Evolutionary conservation across 805 yeast species (phyloP), one percentile per base, ranked within the genome.

Genomic region (Ogataea salicorniae): DNA sequence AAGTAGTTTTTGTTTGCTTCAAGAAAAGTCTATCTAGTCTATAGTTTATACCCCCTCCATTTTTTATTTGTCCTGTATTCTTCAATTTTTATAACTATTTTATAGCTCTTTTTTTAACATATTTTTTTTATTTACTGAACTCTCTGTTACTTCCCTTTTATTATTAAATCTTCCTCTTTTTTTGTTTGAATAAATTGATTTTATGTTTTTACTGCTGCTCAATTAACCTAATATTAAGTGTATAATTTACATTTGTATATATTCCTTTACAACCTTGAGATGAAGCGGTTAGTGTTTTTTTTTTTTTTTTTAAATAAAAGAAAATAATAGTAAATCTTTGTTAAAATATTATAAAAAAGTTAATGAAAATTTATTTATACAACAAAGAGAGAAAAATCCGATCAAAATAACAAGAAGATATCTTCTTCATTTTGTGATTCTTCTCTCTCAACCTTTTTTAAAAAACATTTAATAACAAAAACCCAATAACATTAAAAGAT

Each of bases 1-100:
- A 60, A 59, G 50, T 61, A 46, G 41, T 31, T 16, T 9, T 26
- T 26, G 8, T 9, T 11, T 26, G 31, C 11, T 26, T 26, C 4
- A 20, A 20, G 20, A 20, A 26, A 26, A 26, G 31, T 26, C 13
- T 26, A 26, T 20, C 20, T 20, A 11, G 13, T 8, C 11, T 26
- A 9, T 26, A 26, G 4, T 9, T 26, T 26, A 8, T 26, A 6
- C 31, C 31, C 17, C 18, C 20, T 20, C 20, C 18, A 31, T 41
- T 29, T 33, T 34, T 37, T 20, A n/a, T 36, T 40, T 16, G 9
- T 44, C 16, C 41, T 34, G 22, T 39, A 46, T 34, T 48, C 31
- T 33, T 41, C 9, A 17, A 18, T 9, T 40, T 48, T 42, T 45
- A 29, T 37, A 18, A 11, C 14, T 39, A 23, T 39, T 39, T 11